These are phyloP conservation scores for Raffaelea deltoideospora DNA, from an alignment of 2,329 filamentous ascomycete species.

Conservation along the genomic window DNA sequence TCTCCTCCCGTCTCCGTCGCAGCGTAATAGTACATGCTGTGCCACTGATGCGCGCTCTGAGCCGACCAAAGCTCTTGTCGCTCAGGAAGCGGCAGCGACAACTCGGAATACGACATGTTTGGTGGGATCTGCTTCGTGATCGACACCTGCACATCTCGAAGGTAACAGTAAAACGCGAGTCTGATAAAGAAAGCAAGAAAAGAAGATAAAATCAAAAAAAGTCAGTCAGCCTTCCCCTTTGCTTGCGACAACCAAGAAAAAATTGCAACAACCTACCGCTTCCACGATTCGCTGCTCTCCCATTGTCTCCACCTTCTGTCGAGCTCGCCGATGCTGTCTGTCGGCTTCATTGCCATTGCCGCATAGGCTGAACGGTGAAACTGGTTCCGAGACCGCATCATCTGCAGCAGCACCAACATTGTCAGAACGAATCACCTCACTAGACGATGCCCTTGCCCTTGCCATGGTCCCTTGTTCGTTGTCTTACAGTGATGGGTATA, in stretches of 20 bases:
- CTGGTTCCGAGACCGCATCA: constrained; percentile 40
- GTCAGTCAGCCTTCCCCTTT: not conserved
- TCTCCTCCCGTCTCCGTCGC: too few relatives aligned
- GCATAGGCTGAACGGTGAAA: constrained; percentile 42
- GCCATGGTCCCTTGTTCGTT: too few relatives aligned
- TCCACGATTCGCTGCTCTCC: constrained; percentile 50
- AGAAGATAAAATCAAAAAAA: too few relatives aligned
- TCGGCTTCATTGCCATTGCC: constrained; percentile 30
- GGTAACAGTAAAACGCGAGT: constrained; percentile 48
- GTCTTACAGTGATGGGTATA: constrained; percentile 5
- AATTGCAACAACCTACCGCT: constrained; percentile 26
- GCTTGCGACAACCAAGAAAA: not conserved
- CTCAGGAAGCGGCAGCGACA: constrained; percentile 50
- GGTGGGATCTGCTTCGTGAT: constrained; percentile 51
- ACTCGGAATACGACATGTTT: constrained; percentile 52
- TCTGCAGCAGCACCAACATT: too few relatives aligned
- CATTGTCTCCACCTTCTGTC: constrained; percentile 52
- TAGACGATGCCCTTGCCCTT: too few relatives aligned
- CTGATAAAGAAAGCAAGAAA: too few relatives aligned
- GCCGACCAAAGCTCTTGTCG: constrained; percentile 50
- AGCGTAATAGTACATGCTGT: constrained; percentile 38
- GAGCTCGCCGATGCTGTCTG: constrained; percentile 40
- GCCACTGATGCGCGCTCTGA: constrained; percentile 47
- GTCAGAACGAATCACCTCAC: constrained; percentile 6
- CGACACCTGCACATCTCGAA: constrained; percentile 51